A percentile compares a stretch with the other conserved stretches of the same genome.
These are phyloP conservation scores for Stylosanthes scabra DNA, from an alignment of 331 rosid species.

Conservation along the genomic window DNA sequence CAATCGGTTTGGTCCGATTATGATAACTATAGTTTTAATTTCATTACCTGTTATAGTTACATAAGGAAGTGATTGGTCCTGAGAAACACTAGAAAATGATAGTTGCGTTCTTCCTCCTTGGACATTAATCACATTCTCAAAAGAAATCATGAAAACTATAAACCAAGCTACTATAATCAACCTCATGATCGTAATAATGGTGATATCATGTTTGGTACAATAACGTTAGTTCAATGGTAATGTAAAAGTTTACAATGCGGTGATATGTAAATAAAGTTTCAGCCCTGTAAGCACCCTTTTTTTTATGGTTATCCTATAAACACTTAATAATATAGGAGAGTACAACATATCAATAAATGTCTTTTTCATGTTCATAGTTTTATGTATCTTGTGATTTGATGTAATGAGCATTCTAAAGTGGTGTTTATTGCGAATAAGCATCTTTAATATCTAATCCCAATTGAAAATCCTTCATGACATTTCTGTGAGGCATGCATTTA, in stretches of 20 bases:
- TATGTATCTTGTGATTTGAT: slow-evolving; percentile 25
- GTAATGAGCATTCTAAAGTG: slow-evolving; percentile 43
- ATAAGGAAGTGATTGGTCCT: slow-evolving; percentile 50
- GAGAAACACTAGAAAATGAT: slow-evolving; percentile 35
- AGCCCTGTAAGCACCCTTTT: slow-evolving; percentile 7
- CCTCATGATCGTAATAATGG: slow-evolving; percentile 43
- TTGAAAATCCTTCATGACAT: slow-evolving; percentile 41
- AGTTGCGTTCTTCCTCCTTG: slow-evolving; percentile 52
- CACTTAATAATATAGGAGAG: slow-evolving; percentile 20
- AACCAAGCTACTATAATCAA: slow-evolving; percentile 46
- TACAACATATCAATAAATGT: slow-evolving; percentile 29
- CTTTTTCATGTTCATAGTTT: slow-evolving; percentile 42
- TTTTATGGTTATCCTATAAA: no score
- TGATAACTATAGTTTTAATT: background rate
- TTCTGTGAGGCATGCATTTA: slow-evolving; percentile 36
- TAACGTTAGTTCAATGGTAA: slow-evolving; percentile 28
- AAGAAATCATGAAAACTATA: slow-evolving; percentile 40
- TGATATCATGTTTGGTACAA: slow-evolving; percentile 9
- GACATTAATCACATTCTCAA: slow-evolving; percentile 42
- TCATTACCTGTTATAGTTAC: slow-evolving; percentile 70
- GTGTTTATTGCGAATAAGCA: slow-evolving; percentile 29
- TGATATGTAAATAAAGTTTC: slow-evolving; percentile 28
- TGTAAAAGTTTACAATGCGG: slow-evolving; percentile 34
- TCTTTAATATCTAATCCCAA: slow-evolving; percentile 19
- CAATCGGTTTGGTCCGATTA: no score